Evolutionary conservation across 768 basidiomycete species (phyloP), one percentile per base, ranked within the genome.

Genomic region (Rhodotorula toruloides): DNA sequence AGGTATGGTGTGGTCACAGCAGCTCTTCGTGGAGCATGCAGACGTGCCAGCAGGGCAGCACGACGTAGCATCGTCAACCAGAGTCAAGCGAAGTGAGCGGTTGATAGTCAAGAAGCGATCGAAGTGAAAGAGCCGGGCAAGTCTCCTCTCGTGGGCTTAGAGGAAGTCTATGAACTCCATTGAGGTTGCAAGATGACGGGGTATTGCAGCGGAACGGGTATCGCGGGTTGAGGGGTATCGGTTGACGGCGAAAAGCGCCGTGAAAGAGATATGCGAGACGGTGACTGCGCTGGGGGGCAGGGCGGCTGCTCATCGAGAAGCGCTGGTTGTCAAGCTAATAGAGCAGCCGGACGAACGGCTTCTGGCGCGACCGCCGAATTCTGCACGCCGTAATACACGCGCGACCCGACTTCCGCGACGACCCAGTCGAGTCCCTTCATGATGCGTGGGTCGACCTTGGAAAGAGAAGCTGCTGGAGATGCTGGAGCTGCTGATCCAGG

Each of bases 341-440:
- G n/a, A n/a, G n/a, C n/a, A n/a, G n/a, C n/a, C n/a, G n/a, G n/a
- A n/a, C n/a, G 10, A 25, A 46, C 44, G 44, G 19, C 44, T 9
- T 16, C 44, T 9, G 37, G n/a, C n/a, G 34, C 22, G n/a, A 25
- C n/a, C 7, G 43, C 36, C n/a, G 36, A 5, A 16, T 60, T 60
- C 21, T 52, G 55, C 40, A 61, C 43, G 11, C 84, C 85, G 79
- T 90, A 96, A 77, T 97, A 96, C 39, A 97, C 79, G 72, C 93
- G 83, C 48, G 84, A 83, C 8, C 90, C 92, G 59, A 97, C 87
- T 70, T 96, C 90, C 42, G 84, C 82, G 22, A 97, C 90, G 31
- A 91, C 84, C 94, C 94, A 97, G 76, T 93, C 86, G 34, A 98
- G 82, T 40, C 93, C 94, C 4, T 27, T 11, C 16, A 39, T 16